Evolutionary conservation across 78 protist species (phyloP), one percentile per base, ranked within the genome.

Genomic region (Dictyostelium discoideum): DNA sequence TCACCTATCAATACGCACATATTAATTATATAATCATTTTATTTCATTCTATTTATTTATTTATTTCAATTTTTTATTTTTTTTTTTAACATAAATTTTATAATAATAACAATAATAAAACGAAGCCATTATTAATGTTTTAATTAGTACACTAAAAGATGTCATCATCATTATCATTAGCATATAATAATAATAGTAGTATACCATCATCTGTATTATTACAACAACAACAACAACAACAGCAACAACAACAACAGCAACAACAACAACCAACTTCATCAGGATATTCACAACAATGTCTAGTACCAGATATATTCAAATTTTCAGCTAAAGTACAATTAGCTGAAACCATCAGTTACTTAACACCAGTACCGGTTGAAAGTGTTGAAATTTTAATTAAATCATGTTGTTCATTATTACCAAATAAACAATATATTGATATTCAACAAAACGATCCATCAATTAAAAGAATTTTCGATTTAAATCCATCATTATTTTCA

Each of bases 311-410:
- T 6, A 65, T 90, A 76, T 90, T 90, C 54, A 22, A 87, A 46
- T 72, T 82, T 9, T 90, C 94, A 50, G 86, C 94, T n/a, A 90
- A 90, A 22, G 94, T 90, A 10, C 94, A 90, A 82, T 82, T 90
- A 22, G 94, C 94, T 29, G 94, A 90, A 57, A 90, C 94, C 8
- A 90, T 90, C 18, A 72, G 84, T 46, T 90, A 57, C 32, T 16
- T 90, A 10, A 20, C 42, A 24, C 87, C 94, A 82, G 29, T 82
- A 72, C 80, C 88, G 5, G 44, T 69, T 10, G 94, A 90, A 10
- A 82, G 87, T 90, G 84, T 82, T 6, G 87, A 90, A n/a, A 82
- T 90, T 1, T 48, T 90, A 42, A 78, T 90, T 10, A 54, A 82
- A 44, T 80, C 94, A 50, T 90, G 94, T 82, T 79, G 83, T 13